phyloP scores from a whole-genome alignment of 345 rosid genomes.

The Heritiera littoralis region DNA sequence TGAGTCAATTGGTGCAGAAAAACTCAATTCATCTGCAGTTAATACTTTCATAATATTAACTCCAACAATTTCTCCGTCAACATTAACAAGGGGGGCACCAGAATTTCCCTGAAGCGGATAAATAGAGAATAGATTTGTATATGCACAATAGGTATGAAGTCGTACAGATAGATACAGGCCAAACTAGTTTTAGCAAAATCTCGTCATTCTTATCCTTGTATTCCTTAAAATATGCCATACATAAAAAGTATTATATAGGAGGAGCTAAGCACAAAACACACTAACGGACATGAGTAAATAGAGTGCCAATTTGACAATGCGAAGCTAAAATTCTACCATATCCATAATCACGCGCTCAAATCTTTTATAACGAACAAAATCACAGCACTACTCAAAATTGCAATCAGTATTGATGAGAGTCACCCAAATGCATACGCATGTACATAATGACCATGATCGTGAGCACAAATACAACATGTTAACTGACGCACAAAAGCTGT shows the following conservation, averaged over 20 bases:
- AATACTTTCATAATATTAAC: conserved; percentile 81
- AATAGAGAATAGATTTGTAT: conserved; percentile 12
- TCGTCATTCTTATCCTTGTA: conserved; percentile 3
- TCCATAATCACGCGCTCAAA: background rate
- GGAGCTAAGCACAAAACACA: background rate
- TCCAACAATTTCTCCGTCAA: conserved; percentile 91
- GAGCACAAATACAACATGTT: background rate
- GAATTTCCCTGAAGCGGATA: conserved; percentile 71
- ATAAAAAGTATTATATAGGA: background rate
- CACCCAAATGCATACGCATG: too few relatives aligned
- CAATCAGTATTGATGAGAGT: conserved; percentile 4
- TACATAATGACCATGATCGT: background rate
- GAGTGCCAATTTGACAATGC: background rate
- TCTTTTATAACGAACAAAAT: background rate
- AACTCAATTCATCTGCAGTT: conserved; percentile 79
- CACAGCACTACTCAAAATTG: background rate
- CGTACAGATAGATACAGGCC: background rate
- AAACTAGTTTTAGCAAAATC: background rate
- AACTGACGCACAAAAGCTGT: background rate
- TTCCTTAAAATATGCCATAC: background rate
- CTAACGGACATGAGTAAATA: background rate
- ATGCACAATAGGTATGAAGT: background rate
- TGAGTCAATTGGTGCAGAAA: conserved; percentile 81
- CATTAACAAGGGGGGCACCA: conserved; percentile 90
- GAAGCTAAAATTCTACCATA: background rate